phyloP scores from a whole-genome alignment of 106 monocot species.

The Triglochin maritima region DNA sequence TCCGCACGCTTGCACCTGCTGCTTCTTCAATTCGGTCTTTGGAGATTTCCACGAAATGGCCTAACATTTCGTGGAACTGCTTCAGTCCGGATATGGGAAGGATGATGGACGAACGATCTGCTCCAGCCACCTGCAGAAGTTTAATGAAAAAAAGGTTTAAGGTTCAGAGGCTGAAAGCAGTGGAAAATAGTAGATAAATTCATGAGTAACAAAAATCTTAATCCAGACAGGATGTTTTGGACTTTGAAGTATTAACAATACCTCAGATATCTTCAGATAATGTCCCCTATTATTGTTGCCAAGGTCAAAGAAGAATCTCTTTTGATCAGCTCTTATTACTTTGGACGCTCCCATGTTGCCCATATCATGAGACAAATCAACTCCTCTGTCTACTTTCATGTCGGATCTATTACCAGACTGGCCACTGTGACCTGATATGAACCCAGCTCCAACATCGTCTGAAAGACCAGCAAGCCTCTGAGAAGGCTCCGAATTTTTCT shows the following conservation, averaged over 20 bases:
- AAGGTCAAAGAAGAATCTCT: slow-evolving; percentile 92
- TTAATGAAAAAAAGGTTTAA: neutral
- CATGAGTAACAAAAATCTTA: no score
- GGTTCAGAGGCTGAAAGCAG: neutral
- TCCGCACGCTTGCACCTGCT: slow-evolving; percentile 44
- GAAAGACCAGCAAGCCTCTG: slow-evolving; percentile 73
- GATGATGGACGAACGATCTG: slow-evolving; percentile 93
- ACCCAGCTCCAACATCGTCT: slow-evolving; percentile 96
- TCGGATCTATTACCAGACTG: slow-evolving; percentile 56
- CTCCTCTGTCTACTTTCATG: slow-evolving; percentile 46
- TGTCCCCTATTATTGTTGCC: slow-evolving; percentile 88
- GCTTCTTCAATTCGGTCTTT: slow-evolving; percentile 75
- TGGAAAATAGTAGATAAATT: neutral
- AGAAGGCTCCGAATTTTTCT: slow-evolving; percentile 49
- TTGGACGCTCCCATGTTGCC: slow-evolving; percentile 65
- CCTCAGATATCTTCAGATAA: slow-evolving; percentile 93
- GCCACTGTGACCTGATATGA: slow-evolving; percentile 57
- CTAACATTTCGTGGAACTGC: slow-evolving; percentile 87
- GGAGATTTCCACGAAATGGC: slow-evolving; percentile 89
- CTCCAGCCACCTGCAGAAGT: slow-evolving; percentile 57
- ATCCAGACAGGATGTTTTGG: neutral
- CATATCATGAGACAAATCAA: slow-evolving; percentile 52
- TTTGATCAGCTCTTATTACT: slow-evolving; percentile 78
- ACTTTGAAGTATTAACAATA: slow-evolving; percentile 6
- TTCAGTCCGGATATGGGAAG: slow-evolving; percentile 71